Base-by-base conservation (phyloP, 1,139 yeast genomes). In the Hyphopichia buzzinii region DNA sequence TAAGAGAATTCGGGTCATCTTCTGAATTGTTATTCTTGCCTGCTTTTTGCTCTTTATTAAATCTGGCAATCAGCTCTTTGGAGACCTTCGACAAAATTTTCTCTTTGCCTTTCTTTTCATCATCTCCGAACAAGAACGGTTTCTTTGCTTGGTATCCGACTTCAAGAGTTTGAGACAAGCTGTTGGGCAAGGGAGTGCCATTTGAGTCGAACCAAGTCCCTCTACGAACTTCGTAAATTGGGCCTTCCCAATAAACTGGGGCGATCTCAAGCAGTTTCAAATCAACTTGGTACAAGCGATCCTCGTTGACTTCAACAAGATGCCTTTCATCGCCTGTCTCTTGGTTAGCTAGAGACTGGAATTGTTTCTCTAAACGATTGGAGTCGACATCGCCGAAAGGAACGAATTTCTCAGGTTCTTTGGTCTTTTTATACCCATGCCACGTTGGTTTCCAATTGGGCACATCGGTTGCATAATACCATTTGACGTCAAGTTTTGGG, bases 191-290 rank as follows among this genome's bases (percentile, higher is more conserved):
- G 0, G 97, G 97, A 5, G 57, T 53, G 3, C 83, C 81, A 36
- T 76, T 77, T 4, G 74, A 57, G 34, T 71, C 65, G 53, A 87
- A 88, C 98, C 98, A 90, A 1, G 80, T 59, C 0, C 96, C 96
- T 35, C 97, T 64, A 26, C 96, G 69, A 1, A 90, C 86, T 43
- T 85, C 92, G 52, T 81, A 92, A 1, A 69, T 64, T 0, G 97
- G 95, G 1, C 97, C 97, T 3, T 79, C 82, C 97, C 97, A 90
- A 55, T 82, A 90, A 0, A 83, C 74, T 0, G 97, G 95, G 1
- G 64, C 47, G 47, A 90, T 57, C 36, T 72, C 72, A 55, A 79
- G 71, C 6, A 62, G 57, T 2, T 55, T 46, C 21, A 90, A 45
- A 50, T 87, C 78, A 2, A 89, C 96, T 48, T 81, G 77, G 49